A percentile compares a stretch with the other conserved stretches of the same genome.
These are phyloP conservation scores for Phytophthora parvispora DNA, from an alignment of 352 stramenopile species.

Conservation along the genomic window DNA sequence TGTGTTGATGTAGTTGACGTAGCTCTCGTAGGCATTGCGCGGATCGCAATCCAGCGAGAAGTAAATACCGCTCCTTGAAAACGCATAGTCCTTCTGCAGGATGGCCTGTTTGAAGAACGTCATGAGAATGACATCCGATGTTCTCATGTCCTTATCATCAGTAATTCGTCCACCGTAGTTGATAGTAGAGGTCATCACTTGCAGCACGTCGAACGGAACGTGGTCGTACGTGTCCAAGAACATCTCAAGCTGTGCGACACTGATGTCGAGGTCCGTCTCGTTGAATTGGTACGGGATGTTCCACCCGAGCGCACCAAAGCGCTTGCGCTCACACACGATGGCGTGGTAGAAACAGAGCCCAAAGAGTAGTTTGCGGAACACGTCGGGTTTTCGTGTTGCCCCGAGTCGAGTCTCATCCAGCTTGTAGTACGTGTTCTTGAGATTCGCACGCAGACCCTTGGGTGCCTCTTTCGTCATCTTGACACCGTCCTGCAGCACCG, in stretches of 20 bases:
- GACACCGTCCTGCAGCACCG: slow-evolving; percentile 96
- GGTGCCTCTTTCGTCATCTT: slow-evolving; percentile 98
- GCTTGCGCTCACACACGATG: slow-evolving; percentile 94
- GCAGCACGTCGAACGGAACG: slow-evolving; percentile 90
- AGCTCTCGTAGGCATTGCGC: slow-evolving; percentile 81
- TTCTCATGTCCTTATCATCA: slow-evolving; percentile 95
- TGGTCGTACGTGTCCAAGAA: slow-evolving; percentile 93
- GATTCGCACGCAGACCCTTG: slow-evolving; percentile 94
- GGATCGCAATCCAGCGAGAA: slow-evolving; percentile 70
- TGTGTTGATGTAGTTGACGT: slow-evolving; percentile 95
- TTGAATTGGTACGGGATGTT: slow-evolving; percentile 99
- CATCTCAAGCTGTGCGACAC: slow-evolving; percentile 88
- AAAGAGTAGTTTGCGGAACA: slow-evolving; percentile 96
- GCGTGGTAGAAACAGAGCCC: slow-evolving; percentile 94
- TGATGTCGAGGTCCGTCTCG: slow-evolving; percentile 94
- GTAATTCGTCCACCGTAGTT: slow-evolving; percentile 97
- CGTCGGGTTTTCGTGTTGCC: slow-evolving; percentile 90
- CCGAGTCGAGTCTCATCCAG: slow-evolving; percentile 89
- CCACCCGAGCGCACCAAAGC: slow-evolving; percentile 97
- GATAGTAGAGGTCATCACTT: slow-evolving; percentile 95
- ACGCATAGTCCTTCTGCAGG: slow-evolving; percentile 80
- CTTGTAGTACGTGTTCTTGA: slow-evolving; percentile 97
- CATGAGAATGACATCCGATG: slow-evolving; percentile 92
- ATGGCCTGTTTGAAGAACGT: slow-evolving; percentile 92
- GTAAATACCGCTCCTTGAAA: slow-evolving; percentile 82